Conservation (phyloP, 78 protist species). For the Dictyostelium intermedium region DNA sequence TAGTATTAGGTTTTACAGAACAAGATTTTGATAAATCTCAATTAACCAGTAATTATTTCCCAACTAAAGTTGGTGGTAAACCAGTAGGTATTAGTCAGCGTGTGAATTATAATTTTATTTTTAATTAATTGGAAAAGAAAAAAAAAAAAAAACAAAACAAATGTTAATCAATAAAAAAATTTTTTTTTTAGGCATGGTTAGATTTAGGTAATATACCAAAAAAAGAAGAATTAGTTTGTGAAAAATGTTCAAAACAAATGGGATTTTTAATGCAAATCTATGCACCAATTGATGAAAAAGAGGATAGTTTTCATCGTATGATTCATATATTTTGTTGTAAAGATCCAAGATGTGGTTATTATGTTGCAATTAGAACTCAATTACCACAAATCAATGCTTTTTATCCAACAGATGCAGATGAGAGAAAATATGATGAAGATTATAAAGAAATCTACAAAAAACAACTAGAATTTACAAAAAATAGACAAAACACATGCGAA, state of each 20-base stretch:
- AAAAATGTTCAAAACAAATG: constrained; percentile 45
- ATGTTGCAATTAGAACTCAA: constrained; percentile 40
- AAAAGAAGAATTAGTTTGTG: constrained; percentile 16
- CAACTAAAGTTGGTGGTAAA: constrained; percentile 70
- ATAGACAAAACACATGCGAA: constrained; percentile 21
- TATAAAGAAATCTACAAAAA: background rate
- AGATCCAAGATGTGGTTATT: background rate
- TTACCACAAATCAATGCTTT: constrained; percentile 6
- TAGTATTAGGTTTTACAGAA: constrained; percentile 36
- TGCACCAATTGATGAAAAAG: constrained; percentile 42
- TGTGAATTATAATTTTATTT: background rate
- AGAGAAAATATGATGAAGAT: constrained; percentile 13
- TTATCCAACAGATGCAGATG: constrained; percentile 43
- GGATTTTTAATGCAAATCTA: constrained; percentile 56
- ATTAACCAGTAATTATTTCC: constrained; percentile 56
- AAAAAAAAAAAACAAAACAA: background rate
- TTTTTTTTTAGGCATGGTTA: constrained; percentile 79
- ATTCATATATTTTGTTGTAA: constrained; percentile 43
- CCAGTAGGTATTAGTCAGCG: constrained; percentile 68
- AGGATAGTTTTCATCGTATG: constrained; percentile 33
- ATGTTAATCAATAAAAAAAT: too few relatives aligned
- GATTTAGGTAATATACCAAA: constrained; percentile 52
- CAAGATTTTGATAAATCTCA: constrained; percentile 1
- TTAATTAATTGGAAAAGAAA: too few relatives aligned
- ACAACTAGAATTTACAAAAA: background rate